Conservation (phyloP, 192 early-diverging fungal genomes). For the Gigaspora rosea region DNA sequence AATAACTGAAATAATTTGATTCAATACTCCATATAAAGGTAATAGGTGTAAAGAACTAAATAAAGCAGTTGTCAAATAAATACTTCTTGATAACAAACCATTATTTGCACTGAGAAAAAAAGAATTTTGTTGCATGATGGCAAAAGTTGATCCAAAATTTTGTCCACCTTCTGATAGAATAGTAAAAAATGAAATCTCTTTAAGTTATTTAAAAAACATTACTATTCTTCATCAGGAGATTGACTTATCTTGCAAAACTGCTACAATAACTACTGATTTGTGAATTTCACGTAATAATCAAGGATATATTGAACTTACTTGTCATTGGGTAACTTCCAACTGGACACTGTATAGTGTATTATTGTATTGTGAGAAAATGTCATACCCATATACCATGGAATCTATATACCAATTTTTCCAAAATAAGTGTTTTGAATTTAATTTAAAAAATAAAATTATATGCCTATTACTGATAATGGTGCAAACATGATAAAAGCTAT, state of each 20-base stretch:
- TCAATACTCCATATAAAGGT: too few species aligned
- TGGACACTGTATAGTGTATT: neutral
- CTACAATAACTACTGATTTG: neutral
- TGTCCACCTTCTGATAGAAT: too few species aligned
- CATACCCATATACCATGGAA: neutral
- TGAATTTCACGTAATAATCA: neutral
- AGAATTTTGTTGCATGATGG: too few species aligned
- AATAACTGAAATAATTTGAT: too few species aligned
- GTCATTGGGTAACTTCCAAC: neutral
- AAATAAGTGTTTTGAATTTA: neutral
- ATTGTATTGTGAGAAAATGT: neutral
- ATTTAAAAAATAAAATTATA: neutral
- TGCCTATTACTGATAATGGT: neutral
- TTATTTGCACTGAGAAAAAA: too few species aligned
- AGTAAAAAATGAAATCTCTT: too few species aligned
- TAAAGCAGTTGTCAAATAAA: too few species aligned
- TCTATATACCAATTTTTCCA: neutral
- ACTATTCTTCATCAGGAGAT: too few species aligned
- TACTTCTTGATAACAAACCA: too few species aligned
- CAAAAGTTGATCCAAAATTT: too few species aligned
- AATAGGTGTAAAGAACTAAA: too few species aligned
- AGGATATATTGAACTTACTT: neutral
- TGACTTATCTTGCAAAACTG: neutral
- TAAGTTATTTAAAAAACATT: too few species aligned
- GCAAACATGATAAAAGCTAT: conserved; percentile 1